A percentile compares a stretch with the other conserved stretches of the same genome.
phyloP scores from a whole-genome alignment of 106 monocot genomes.

The Apostasia shenzhenica region DNA sequence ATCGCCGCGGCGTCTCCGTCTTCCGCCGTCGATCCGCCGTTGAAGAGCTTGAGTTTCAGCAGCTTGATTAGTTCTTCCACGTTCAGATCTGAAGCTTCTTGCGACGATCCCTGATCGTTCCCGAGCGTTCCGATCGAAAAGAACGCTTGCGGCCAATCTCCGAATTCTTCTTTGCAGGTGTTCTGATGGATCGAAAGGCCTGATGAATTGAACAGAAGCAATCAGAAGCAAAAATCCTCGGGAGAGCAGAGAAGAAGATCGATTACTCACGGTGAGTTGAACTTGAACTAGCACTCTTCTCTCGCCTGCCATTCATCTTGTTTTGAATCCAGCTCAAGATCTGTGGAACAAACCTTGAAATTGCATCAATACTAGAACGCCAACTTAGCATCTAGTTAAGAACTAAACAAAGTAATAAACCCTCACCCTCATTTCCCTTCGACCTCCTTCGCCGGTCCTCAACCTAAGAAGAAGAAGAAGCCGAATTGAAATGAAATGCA shows the following conservation, averaged over 20 bases:
- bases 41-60: background rate
- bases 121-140: background rate
- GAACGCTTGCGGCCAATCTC: background rate
- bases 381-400: background rate
- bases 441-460: background rate
- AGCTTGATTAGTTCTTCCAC: background rate
- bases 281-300: slow-evolving; percentile 6
- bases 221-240: background rate
- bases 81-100: background rate
- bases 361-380: background rate
- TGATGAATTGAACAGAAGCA: background rate
- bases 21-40: background rate
- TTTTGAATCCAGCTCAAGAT: slow-evolving; percentile 15
- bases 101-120: background rate
- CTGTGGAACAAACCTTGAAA: background rate
- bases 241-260: background rate
- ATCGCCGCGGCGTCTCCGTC: background rate
- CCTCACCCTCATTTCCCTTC: slow-evolving; percentile 12
- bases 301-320: slow-evolving; percentile 11
- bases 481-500: too few relatives aligned
- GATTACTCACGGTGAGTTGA: slow-evolving; percentile 9
- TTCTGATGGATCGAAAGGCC: background rate
- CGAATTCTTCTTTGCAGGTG: slow-evolving; percentile 4
- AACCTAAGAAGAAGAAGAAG: background rate
- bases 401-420: slow-evolving; percentile 2